Conservation (phyloP, 129 eudicot genomes). For the Centella asiatica region DNA sequence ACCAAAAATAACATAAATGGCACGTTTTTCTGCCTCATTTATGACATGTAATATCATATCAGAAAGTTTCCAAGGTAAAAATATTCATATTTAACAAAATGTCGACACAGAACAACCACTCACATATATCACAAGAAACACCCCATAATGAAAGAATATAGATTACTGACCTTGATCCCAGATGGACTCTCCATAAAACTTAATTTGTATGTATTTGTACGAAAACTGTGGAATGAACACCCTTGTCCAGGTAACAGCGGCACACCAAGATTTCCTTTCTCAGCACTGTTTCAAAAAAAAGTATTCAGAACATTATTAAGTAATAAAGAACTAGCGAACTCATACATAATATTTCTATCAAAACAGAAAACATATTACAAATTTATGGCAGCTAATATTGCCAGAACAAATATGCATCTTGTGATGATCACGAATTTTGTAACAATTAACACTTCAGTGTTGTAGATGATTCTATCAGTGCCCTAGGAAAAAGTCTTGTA, state of each 20-base stretch:
- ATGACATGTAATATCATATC: too few relatives aligned
- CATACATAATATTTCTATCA: too few relatives aligned
- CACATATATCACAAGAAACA: not conserved
- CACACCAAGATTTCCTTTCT: slow-evolving; percentile 4
- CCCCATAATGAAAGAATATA: slow-evolving; percentile 1
- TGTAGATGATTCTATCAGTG: too few relatives aligned
- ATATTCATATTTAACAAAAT: not conserved
- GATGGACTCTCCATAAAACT: slow-evolving; percentile 99
- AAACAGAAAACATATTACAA: too few relatives aligned
- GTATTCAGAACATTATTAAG: not conserved
- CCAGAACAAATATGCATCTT: too few relatives aligned
- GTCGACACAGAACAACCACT: not conserved
- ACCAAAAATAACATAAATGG: too few relatives aligned
- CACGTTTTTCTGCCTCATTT: too few relatives aligned
- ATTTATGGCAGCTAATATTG: too few relatives aligned
- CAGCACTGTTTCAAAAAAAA: not conserved
- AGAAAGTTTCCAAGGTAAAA: not conserved
- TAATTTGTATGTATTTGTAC: slow-evolving; percentile 88
- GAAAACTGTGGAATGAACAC: slow-evolving; percentile 91
- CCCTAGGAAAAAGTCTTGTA: too few relatives aligned
- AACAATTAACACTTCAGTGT: too few relatives aligned
- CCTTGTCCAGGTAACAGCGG: slow-evolving; percentile 79
- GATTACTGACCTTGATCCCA: slow-evolving; percentile 71
- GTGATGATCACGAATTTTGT: too few relatives aligned
- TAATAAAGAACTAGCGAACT: too few relatives aligned